Conservation (phyloP, 768 basidiomycete genomes). For the Artomyces pyxidatus region DNA sequence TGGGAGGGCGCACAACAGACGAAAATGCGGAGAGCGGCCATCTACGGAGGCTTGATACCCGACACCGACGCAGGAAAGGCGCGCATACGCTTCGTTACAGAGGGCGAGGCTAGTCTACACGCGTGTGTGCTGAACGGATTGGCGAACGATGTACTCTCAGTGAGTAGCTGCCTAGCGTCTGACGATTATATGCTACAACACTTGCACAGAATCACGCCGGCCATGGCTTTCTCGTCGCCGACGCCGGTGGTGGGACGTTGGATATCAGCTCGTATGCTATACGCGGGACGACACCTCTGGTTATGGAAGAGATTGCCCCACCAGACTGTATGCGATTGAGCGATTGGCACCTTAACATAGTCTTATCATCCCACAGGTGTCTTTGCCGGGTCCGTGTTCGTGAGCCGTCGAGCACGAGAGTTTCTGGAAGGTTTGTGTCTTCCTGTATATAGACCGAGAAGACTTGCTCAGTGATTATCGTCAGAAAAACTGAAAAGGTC, state of each 20-base stretch:
- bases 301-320: conserved; percentile 78
- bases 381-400: conserved; percentile 79
- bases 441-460: neutral
- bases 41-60: conserved; percentile 64
- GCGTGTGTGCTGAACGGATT: conserved; percentile 73
- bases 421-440: conserved; percentile 54
- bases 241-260: conserved; percentile 75
- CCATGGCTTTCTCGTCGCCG: conserved; percentile 72
- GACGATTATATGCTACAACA: neutral
- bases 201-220: conserved; percentile 55
- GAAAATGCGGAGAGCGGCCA: conserved; percentile 68
- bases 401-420: conserved; percentile 63
- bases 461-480: neutral
- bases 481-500: conserved; percentile 67
- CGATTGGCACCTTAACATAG: neutral
- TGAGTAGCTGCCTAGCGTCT: conserved; percentile 24
- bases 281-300: conserved; percentile 56
- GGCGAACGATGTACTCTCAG: conserved; percentile 69
- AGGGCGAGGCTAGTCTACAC: conserved; percentile 79
- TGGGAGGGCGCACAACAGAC: conserved; percentile 78
- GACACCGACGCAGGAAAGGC: conserved; percentile 68
- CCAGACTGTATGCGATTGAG: conserved; percentile 54
- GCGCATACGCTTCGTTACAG: conserved; percentile 72
- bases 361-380: conserved; percentile 38
- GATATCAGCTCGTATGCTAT: conserved; percentile 79